These are phyloP conservation scores for Fusarium equiseti DNA, from an alignment of 2,329 filamentous ascomycete species.

Conservation along the genomic window DNA sequence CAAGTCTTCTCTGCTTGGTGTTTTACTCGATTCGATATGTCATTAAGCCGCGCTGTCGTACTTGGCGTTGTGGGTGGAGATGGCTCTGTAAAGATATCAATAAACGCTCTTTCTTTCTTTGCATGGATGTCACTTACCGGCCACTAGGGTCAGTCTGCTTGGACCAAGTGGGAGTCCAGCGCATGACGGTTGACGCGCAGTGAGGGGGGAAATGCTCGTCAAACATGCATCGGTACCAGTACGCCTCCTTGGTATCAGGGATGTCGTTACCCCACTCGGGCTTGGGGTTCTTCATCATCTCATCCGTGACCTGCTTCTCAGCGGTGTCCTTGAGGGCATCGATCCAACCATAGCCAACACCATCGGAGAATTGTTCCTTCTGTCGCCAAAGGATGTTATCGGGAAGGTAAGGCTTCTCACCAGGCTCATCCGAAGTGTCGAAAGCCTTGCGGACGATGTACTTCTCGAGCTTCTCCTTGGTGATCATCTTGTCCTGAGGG, in stretches of 20 bases:
- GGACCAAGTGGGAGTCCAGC: constrained; percentile 98
- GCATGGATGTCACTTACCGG: constrained; percentile 65
- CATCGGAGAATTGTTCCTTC: constrained; percentile 99
- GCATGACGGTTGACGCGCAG: constrained; percentile 92
- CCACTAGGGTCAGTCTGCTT: constrained; percentile 96
- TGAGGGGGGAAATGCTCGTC: constrained; percentile 96
- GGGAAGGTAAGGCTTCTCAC: constrained; percentile 87
- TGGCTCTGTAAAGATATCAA: constrained; percentile 68
- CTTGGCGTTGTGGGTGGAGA: constrained; percentile 80
- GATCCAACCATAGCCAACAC: constrained; percentile 99
- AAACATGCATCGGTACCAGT: constrained; percentile 99
- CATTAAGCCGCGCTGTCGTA: constrained; percentile 67
- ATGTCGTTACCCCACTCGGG: constrained; percentile 93
- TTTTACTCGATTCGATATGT: constrained; percentile 35
- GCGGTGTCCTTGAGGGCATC: constrained; percentile 96
- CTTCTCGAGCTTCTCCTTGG: constrained; percentile 89
- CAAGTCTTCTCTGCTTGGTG: constrained; percentile 23
- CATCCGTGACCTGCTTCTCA: constrained; percentile 88
- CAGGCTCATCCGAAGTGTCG: constrained; percentile 89
- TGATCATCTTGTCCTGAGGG: constrained; percentile 96
- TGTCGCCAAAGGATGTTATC: constrained; percentile 97
- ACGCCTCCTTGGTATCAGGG: constrained; percentile 96
- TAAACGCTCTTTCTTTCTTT: not conserved
- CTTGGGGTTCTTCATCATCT: constrained; percentile 99
- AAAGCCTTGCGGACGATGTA: constrained; percentile 98